Base-by-base conservation (phyloP, 2,329 filamentous ascomycete species). In the Talaromyces islandicus region DNA sequence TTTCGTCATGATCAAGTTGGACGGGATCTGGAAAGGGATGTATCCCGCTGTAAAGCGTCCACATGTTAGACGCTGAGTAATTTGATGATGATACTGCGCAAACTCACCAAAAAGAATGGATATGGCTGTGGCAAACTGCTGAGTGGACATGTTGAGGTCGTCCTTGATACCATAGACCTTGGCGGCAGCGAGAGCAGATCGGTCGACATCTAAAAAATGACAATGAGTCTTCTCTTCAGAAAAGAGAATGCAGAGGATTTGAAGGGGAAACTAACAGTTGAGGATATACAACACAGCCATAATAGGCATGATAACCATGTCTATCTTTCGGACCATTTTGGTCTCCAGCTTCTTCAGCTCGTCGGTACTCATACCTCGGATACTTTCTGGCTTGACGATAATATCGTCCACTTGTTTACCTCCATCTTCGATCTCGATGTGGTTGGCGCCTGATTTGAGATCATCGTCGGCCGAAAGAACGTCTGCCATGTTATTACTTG, bases 241-340 rank as follows among this genome's bases (percentile, higher is more conserved):
- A 38, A 17, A 38, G 14, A 38, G 5, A 7, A 38, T n/a, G 6
- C 7, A n/a, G 32, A 35, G 11, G 1, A 12, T 35, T 4, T 4
- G 35, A 17, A 17, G 35, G 35, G 7, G 9, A 38, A 35, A 38
- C 50, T 29, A 7, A 53, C 50, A 77, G 64, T 77, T 77, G 27
- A 77, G 62, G 25, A 77, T 76, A 63, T 77, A 77, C 7, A 77
- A 55, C 27, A 77, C 71, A 0, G 69, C 67, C 54, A 75, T 71
- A 4, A 66, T 70, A 3, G 70, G 70, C 1, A 73, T 63, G 5
- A 73, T 63, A 9, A 69, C 43, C 3, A 70, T 59, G 54, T 73
- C 71, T n/a, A 73, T 61, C 62, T 60, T 60, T 29, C 58, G 57
- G 46, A 59, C 57, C 32, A 59, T 43, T 53, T 21, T 58, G 4